Evolutionary conservation across 768 basidiomycete genomes (phyloP).

Genomic region (Gymnopilus dilepis): DNA sequence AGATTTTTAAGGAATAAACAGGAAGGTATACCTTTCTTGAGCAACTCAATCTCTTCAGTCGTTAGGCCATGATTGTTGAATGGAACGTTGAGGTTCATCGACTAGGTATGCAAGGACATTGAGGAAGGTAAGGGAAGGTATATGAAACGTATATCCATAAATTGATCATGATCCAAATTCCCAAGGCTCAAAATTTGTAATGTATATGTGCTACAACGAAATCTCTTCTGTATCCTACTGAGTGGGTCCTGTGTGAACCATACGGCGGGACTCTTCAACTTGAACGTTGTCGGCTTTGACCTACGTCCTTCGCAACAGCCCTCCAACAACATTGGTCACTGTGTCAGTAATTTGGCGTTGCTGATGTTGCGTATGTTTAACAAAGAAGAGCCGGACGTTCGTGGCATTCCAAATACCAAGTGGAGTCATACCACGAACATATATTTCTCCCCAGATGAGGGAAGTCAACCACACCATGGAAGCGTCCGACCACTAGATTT

Average conservation of each 20-base stretch:
- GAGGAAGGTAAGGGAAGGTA: neutral
- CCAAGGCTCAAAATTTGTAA: neutral
- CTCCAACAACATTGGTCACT: slow-evolving; percentile 82
- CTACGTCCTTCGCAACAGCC: slow-evolving; percentile 60
- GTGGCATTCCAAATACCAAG: slow-evolving; percentile 92
- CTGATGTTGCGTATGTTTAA: slow-evolving; percentile 80
- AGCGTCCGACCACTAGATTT: slow-evolving; percentile 97
- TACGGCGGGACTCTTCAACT: neutral
- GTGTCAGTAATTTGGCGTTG: slow-evolving; percentile 78
- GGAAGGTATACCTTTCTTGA: slow-evolving; percentile 36
- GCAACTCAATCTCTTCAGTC: slow-evolving; percentile 26
- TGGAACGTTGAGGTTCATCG: slow-evolving; percentile 19
- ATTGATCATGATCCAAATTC: neutral
- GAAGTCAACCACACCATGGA: slow-evolving; percentile 93
- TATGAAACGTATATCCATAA: neutral
- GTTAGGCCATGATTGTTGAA: slow-evolving; percentile 20
- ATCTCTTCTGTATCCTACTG: neutral
- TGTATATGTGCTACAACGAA: neutral
- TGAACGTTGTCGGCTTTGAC: slow-evolving; percentile 14
- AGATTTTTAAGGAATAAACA: slow-evolving; percentile 1
- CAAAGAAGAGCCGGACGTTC: slow-evolving; percentile 86
- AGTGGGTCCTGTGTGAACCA: neutral
- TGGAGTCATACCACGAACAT: slow-evolving; percentile 86
- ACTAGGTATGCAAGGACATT: slow-evolving; percentile 4
- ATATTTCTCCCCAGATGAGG: slow-evolving; percentile 94